These are phyloP conservation scores for Candida xiaguanensis DNA, from an alignment of 805 yeast species.

Conservation along the genomic window DNA sequence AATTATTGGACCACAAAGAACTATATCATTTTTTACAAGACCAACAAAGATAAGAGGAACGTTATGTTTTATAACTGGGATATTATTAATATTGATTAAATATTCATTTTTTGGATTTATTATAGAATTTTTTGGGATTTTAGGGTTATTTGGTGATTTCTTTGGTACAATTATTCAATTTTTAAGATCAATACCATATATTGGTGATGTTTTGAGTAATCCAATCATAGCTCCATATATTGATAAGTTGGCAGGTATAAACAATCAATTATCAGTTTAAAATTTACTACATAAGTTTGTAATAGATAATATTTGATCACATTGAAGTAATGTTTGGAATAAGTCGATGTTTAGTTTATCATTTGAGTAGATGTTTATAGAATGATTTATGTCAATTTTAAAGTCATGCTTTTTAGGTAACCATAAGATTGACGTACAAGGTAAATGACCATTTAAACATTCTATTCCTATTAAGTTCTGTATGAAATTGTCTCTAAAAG, in stretches of 20 bases:
- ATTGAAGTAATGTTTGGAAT: constrained; percentile 2
- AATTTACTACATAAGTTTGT: not conserved
- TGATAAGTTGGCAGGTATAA: constrained; percentile 40
- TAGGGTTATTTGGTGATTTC: constrained; percentile 90
- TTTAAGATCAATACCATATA: constrained; percentile 78
- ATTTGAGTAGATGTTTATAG: not conserved
- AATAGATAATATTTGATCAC: constrained; percentile 2
- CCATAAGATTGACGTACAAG: not conserved
- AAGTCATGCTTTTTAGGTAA: not conserved
- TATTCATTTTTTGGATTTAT: constrained; percentile 82
- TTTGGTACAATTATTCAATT: constrained; percentile 86
- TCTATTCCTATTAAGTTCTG: not conserved
- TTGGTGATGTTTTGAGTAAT: constrained; percentile 80
- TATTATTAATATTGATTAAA: constrained; percentile 67
- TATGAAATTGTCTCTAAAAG: not conserved
- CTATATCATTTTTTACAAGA: constrained; percentile 77
- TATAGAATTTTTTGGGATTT: constrained; percentile 83
- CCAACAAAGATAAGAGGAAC: constrained; percentile 87
- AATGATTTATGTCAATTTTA: not conserved
- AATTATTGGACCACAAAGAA: constrained; percentile 84
- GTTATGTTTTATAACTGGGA: constrained; percentile 71
- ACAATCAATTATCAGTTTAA: constrained; percentile 37
- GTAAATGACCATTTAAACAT: not conserved
- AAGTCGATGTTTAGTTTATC: not conserved
- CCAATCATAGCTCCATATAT: constrained; percentile 76